A percentile compares a stretch with the other conserved stretches of the same genome.
phyloP scores from a whole-genome alignment of 2,329 filamentous ascomycete species.

The Penicillium aurantiogriseum region DNA sequence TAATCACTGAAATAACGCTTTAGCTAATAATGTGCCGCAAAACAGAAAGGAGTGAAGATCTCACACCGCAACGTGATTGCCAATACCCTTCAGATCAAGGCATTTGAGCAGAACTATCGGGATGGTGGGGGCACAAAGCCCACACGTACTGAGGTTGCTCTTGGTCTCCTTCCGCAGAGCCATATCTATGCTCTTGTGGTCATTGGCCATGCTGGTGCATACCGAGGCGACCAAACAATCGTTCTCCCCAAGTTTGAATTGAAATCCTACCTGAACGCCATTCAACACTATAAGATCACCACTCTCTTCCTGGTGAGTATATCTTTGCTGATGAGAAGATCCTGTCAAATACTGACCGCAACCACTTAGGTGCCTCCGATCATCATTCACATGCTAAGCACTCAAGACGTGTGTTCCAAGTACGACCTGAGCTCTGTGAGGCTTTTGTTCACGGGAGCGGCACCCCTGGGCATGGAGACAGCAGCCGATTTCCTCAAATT shows the following conservation, averaged over 20 bases:
- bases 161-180: conserved; percentile 75
- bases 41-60: conserved; percentile 78
- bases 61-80: conserved; percentile 76
- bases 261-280: conserved; percentile 59
- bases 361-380: conserved; percentile 68
- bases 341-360: not conserved
- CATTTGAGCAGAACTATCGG: conserved; percentile 49
- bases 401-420: conserved; percentile 58
- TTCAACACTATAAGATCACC: conserved; percentile 68
- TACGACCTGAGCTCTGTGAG: conserved; percentile 70
- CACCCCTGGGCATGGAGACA: conserved; percentile 72
- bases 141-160: conserved; percentile 48
- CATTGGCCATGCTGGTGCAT: conserved; percentile 64
- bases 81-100: conserved; percentile 64
- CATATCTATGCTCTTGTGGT: conserved; percentile 79
- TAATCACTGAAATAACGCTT: not conserved
- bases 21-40: not conserved
- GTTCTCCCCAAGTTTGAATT: conserved; percentile 74
- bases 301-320: conserved; percentile 62
- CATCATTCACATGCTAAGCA: conserved; percentile 72
- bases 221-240: conserved; percentile 70
- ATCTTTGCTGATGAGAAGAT: not conserved
- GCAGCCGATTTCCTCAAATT: conserved; percentile 61
- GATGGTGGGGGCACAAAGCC: not conserved
- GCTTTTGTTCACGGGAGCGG: conserved; percentile 70